Base-by-base conservation (phyloP, 2,329 filamentous ascomycete species). In the Diaporthe vexans region DNA sequence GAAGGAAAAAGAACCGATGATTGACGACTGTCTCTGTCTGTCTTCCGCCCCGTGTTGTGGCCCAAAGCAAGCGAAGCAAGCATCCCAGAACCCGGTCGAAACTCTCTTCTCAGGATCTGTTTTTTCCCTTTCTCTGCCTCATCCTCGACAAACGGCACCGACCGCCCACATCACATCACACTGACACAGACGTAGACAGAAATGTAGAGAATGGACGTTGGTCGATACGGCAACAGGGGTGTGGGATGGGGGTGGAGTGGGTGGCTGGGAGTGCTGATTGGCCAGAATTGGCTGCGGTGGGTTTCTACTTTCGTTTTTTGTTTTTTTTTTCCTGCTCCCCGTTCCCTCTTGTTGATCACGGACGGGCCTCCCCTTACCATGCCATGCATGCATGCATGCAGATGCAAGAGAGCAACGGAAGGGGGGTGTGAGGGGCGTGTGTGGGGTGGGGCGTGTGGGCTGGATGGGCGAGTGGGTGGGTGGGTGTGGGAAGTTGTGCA, bases 341-440 rank as follows among this genome's bases (percentile, higher is more conserved):
- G 33, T 54, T 65, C 43, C 61, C 63, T 52, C 24, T 26, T 68
- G 63, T 24, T 68, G 63, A 68, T 68, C 48, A 68, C 63, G 63
- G 46, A 68, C 48, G 40, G 63, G n/a, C 63, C 63, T 48, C 46
- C 46, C 63, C 63, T 67, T 52, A 29, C 26, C 59, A 65, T 67
- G 40, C 63, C 46, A 68, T 68, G 63, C 46, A 68, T 40, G 48
- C 46, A 68, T 40, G 48, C 48, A 68, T 63, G 59, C 40, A 46
- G 29, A 63, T 63, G 59, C 59, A 63, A 33, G 59, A 29, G 33
- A 26, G 15, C 13, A 29, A 8, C 7, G 33, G 21, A n/a, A n/a
- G 13, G 40, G 40, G 48, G 61, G 46, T 48, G 21, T 51, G 43
- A 51, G 19, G 46, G 46, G 46, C 10, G 35, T 51, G 59, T 48